phyloP scores from a whole-genome alignment of 768 basidiomycete genomes.

The Suillus ampliporus region DNA sequence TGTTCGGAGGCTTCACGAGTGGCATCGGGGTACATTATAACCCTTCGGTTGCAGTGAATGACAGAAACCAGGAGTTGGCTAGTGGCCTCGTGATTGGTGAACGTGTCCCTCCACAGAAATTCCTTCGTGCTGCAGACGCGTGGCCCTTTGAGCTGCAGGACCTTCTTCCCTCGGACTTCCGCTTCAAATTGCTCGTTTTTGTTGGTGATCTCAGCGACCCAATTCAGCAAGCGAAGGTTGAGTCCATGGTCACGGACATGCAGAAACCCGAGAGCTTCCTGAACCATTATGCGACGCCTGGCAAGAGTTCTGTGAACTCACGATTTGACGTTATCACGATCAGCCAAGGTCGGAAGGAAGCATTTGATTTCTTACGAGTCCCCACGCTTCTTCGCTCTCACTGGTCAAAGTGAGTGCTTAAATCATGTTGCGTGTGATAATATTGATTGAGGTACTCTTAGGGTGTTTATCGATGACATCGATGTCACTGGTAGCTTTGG shows the following conservation, averaged over 20 bases:
- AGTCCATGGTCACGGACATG: slow-evolving; percentile 34
- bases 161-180: slow-evolving; percentile 50
- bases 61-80: slow-evolving; percentile 43
- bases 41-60: slow-evolving; percentile 43
- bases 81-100: slow-evolving; percentile 51
- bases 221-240: slow-evolving; percentile 29
- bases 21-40: slow-evolving; percentile 57
- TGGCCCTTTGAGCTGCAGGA: slow-evolving; percentile 56
- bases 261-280: slow-evolving; percentile 33
- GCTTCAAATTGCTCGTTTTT: slow-evolving; percentile 57
- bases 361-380: slow-evolving; percentile 37
- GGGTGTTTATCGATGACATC: slow-evolving; percentile 64
- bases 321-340: slow-evolving; percentile 39
- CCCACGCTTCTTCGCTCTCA: slow-evolving; percentile 42
- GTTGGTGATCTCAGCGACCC: slow-evolving; percentile 40
- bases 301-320: slow-evolving; percentile 27
- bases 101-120: slow-evolving; percentile 53
- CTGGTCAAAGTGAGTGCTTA: slow-evolving; percentile 46
- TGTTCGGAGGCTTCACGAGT: slow-evolving; percentile 51
- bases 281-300: slow-evolving; percentile 24
- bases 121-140: slow-evolving; percentile 53
- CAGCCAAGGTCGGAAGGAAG: slow-evolving; percentile 38
- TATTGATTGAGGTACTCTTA: slow-evolving; percentile 25
- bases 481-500: slow-evolving; percentile 50
- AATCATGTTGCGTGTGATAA: not conserved